Evolutionary conservation across 2,329 filamentous ascomycete genomes (phyloP).

Genomic region (Coleophoma cylindrospora): DNA sequence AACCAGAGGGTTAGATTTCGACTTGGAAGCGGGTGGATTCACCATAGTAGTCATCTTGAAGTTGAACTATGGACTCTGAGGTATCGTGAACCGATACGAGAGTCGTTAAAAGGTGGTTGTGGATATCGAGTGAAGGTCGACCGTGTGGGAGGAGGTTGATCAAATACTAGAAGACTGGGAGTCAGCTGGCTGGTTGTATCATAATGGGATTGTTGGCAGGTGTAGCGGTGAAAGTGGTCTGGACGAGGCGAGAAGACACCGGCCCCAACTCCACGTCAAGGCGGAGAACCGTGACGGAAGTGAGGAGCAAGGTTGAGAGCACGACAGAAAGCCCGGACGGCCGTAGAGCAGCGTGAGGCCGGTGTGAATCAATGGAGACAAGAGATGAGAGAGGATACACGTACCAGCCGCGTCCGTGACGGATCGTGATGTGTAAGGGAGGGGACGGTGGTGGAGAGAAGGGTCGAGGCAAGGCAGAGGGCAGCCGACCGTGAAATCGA

Average conservation of each 20-base stretch:
- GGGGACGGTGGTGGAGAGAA: background rate
- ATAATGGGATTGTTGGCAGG: conserved; percentile 9
- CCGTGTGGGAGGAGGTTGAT: conserved; percentile 6
- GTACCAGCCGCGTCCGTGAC: background rate
- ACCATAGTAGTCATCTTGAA: conserved; percentile 61
- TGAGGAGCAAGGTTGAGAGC: background rate
- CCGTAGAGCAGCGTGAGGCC: background rate
- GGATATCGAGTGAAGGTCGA: conserved; percentile 4
- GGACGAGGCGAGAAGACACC: background rate
- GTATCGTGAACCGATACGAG: conserved; percentile 24
- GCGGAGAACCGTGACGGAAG: background rate
- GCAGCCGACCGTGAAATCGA: background rate
- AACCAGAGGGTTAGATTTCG: conserved; percentile 29
- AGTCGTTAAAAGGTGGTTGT: conserved; percentile 13
- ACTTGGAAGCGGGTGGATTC: conserved; percentile 32
- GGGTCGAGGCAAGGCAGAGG: background rate
- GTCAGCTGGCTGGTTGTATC: conserved; percentile 12
- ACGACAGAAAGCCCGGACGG: background rate
- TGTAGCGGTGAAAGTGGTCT: background rate
- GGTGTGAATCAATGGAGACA: background rate
- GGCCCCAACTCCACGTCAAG: background rate
- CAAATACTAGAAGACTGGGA: conserved; percentile 8
- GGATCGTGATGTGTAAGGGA: background rate
- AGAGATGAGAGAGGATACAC: no score
- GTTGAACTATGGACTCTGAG: conserved; percentile 27